Conservation (phyloP, 257 asterid genomes). For the Solanum pennellii region DNA sequence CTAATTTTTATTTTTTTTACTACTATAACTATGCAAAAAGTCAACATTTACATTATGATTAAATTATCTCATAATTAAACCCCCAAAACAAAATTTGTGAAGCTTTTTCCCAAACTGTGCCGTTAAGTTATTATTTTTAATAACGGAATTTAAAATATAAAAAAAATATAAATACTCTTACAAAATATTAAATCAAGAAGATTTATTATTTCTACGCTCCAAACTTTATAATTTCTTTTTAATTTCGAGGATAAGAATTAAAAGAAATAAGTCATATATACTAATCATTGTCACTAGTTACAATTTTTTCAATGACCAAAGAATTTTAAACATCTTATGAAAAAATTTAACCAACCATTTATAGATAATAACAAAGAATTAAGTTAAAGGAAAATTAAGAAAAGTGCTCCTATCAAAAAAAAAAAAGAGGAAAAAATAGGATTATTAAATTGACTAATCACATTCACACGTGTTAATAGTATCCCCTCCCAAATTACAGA, state of each 20-base stretch:
- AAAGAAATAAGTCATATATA: not conserved
- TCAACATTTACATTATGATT: not conserved
- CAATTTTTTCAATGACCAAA: not conserved
- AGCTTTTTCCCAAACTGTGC: not conserved
- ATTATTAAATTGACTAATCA: not conserved
- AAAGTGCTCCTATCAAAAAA: not conserved
- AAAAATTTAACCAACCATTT: not conserved
- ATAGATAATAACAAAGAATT: not conserved
- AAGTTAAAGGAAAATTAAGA: not conserved
- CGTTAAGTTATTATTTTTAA: not conserved
- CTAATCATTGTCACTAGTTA: not conserved
- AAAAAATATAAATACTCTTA: not conserved
- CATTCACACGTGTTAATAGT: not conserved
- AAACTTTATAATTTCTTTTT: not conserved
- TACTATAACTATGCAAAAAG: not conserved
- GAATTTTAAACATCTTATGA: not conserved
- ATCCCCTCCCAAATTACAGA: not conserved
- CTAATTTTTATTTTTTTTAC: not conserved
- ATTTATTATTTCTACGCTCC: not conserved
- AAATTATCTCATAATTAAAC: not conserved
- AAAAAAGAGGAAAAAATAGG: too few relatives aligned
- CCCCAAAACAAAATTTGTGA: too few relatives aligned
- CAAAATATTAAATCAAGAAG: not conserved
- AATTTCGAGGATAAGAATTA: not conserved
- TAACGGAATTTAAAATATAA: not conserved